Base-by-base conservation (phyloP, 2,329 filamentous ascomycete genomes). In the Teratosphaeriaceae sp. region DNA sequence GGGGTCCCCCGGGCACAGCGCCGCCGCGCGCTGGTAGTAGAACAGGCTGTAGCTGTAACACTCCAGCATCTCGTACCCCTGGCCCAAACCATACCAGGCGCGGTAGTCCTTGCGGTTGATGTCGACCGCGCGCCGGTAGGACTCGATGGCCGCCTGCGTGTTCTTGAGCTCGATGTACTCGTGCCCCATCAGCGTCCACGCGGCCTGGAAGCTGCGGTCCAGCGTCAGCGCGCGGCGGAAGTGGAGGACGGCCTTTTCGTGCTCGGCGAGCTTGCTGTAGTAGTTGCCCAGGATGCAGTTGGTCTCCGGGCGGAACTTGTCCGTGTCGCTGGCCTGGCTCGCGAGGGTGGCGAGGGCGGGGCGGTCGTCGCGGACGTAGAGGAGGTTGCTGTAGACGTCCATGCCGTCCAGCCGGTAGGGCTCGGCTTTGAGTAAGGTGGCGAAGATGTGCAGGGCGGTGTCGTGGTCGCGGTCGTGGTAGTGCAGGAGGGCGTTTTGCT, bases 101-200 rank as follows among this genome's bases (percentile, higher is more conserved):
- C 92, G 84, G 63, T 97, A 97, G 63, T 98, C 92, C 55, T 92
- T 87, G 24, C 90, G 80, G 59, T 98, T 97, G 54, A 92, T 87
- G 57, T 98, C 92, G 1, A 98, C 90, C 1, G 92, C 92, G 31
- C 92, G 83, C 1, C 92, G 81, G 60, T 98, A 98, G 1, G 88
- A 94, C 64, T 98, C 92, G 48, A 98, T 97, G 7, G 92, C 92
- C 0, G 92, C 90, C 57, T 98, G 92, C 0, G 90, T 97, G 62
- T 98, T 98, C 61, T 97, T 98, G 66, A 98, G 81, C 65, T 98
- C 92, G 42, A 97, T 88, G 56, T 96, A 98, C 64, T 98, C 92
- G 64, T 98, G 92, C 1, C 92, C 92, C 90, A 98, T 97, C 1
- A 98, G 73, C 0, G 92, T 98, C 92, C 92, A 98, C 1, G 92